Evolutionary conservation across 768 basidiomycete genomes (phyloP), one percentile per base, ranked within the genome.

Genomic region (Lactarius tabidus): DNA sequence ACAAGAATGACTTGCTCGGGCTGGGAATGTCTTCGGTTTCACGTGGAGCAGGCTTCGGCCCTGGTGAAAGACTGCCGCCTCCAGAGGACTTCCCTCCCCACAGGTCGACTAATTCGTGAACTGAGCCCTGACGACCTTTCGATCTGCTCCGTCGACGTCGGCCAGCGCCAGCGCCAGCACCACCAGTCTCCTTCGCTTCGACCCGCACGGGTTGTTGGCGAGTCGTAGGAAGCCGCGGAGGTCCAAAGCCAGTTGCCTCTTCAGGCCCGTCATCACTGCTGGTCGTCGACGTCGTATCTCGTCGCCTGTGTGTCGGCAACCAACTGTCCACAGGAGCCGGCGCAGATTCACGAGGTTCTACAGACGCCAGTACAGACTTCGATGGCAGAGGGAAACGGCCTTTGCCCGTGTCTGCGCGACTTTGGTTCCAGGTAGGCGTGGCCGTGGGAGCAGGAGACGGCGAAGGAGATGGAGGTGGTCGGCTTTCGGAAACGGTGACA

Each of bases 101-200:
- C 33, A 93, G 74, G 72, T 89, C 88, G 33, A 93, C 89, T 62
- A 93, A 73, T 71, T 93, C 88, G 71, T 94, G 90, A 28, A 93
- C 90, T 15, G 92, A 93, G 70, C 85, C 88, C 77, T 93, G 90
- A 67, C 91, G 77, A 45, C 83, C 79, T 69, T 84, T 85, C 51
- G 77, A 74, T 69, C 75, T 80, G 48, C 75, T 72, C 58, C 74
- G 68, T 45, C 69, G 20, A 72, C 69, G 36, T 70, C 64, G 58
- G 63, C 68, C 53, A 70, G 73, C 59, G 66, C 68, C 52, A 70
- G 73, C 58, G 66, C 68, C 52, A 70, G 72, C 64, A 41, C 62
- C 64, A 12, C 60, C 66, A 54, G 65, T 62, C 56, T 59, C 53
- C 39, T 69, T 64, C 53, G 38, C 54, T n/a, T 69, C 69, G 12